A percentile compares a stretch with the other conserved stretches of the same genome.
These are phyloP conservation scores for Pleoardoris graminearum DNA, from an alignment of 2,329 filamentous ascomycete species.

Conservation along the genomic window DNA sequence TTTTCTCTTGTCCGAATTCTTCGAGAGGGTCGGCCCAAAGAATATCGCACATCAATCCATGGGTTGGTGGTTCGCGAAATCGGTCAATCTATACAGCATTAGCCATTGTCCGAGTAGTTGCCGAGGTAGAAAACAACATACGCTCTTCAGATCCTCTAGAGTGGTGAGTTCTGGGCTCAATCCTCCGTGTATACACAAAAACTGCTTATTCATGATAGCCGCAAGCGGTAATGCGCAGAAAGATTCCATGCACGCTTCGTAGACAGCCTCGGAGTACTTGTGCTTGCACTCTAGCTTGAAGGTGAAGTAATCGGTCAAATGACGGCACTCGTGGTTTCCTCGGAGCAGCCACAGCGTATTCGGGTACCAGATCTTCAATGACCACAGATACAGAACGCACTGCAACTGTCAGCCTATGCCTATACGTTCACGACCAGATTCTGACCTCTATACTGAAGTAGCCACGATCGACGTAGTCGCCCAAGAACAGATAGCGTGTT, in stretches of 20 bases:
- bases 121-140: slow-evolving; percentile 50
- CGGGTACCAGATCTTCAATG: slow-evolving; percentile 98
- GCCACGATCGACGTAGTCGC: slow-evolving; percentile 96
- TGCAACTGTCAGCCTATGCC: slow-evolving; percentile 44
- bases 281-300: slow-evolving; percentile 99
- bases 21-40: slow-evolving; percentile 98
- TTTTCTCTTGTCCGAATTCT: slow-evolving; percentile 98
- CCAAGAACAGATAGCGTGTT: slow-evolving; percentile 94
- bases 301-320: slow-evolving; percentile 99
- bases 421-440: background rate
- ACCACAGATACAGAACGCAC: slow-evolving; percentile 97
- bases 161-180: slow-evolving; percentile 95
- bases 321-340: slow-evolving; percentile 97
- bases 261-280: slow-evolving; percentile 95
- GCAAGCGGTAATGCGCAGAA: slow-evolving; percentile 94
- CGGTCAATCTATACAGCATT: slow-evolving; percentile 74
- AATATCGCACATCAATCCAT: slow-evolving; percentile 98
- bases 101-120: slow-evolving; percentile 19
- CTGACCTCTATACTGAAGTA: slow-evolving; percentile 95
- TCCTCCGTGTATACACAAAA: slow-evolving; percentile 96
- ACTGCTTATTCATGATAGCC: slow-evolving; percentile 99
- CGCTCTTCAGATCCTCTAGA: slow-evolving; percentile 87
- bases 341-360: slow-evolving; percentile 95
- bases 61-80: slow-evolving; percentile 95
- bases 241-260: slow-evolving; percentile 97